Base-by-base conservation (phyloP, 2,329 filamentous ascomycete species). In the Diaporthe capsici region DNA sequence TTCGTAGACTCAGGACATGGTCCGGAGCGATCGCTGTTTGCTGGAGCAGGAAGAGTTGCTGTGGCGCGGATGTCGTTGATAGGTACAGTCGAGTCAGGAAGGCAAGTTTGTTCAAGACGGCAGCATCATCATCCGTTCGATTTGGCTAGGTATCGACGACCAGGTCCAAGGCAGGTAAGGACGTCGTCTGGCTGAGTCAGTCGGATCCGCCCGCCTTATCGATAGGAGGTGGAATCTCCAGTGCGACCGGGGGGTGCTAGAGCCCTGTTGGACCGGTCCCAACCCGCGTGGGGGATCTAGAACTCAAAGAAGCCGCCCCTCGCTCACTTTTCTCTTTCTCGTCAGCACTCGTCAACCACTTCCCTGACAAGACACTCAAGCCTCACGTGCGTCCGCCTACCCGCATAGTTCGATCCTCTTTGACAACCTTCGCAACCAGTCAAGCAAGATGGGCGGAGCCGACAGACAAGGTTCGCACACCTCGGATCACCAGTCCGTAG, bases 401-500 rank as follows among this genome's bases (percentile, higher is more conserved):
- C 49, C 53, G 53, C 22, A 31, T 15, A 34, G 2, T 47, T 47
- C 55, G 22, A 57, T 20, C 6, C 42, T n/a, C 6, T 49, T 60
- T 42, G 28, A 17, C 12, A 42, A 61, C 25, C 49, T 25, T 28
- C 20, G 9, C 17, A 53, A 22, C 58, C 71, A 73, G 37, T 47
- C 42, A 44, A 53, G 65, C 53, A 88, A 80, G 78, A 94, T 94
- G 92, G 92, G 92, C 87, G 92, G 92, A 80, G 85, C 86, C 83
- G 90, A 90, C 84, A 90, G 92, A 90, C 91, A 92, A 87, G 92
- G 92, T 92, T 82, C 57, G 85, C 79, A 47, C 10, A 15, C 47
- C 39, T 73, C 15, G 39, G 4, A 31, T 47, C 39, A 49, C 15
- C 3, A 10, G 37, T 20, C n/a, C 17, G 31, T 53, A 31, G 8